Conservation (phyloP, 2,329 filamentous ascomycete genomes). For the Microdochium paspali region DNA sequence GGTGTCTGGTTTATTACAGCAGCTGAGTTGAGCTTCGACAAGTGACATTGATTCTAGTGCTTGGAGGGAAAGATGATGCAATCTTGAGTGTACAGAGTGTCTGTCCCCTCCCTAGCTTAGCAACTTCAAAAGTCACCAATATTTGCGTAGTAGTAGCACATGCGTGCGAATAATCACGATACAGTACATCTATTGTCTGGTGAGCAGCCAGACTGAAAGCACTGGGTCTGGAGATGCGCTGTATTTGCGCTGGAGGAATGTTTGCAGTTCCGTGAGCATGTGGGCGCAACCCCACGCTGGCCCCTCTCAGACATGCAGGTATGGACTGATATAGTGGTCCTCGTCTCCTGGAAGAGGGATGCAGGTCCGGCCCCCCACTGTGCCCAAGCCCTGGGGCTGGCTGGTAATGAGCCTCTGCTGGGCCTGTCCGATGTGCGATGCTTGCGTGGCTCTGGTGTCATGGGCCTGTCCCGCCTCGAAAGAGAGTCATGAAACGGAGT, state of each 20-base stretch:
- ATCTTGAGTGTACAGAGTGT: no score
- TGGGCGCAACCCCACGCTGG: neutral
- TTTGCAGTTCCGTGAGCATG: neutral
- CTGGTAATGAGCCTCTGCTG: neutral
- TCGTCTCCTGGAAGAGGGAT: neutral
- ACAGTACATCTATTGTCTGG: no score
- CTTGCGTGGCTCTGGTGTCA: neutral
- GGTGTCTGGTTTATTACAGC: no score
- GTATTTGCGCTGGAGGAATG: neutral
- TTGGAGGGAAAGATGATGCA: no score
- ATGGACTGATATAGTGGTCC: neutral
- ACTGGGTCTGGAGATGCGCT: neutral
- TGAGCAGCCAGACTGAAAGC: no score
- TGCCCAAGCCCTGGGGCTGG: neutral
- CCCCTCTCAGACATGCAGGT: neutral
- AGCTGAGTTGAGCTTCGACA: no score
- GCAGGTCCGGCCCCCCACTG: neutral
- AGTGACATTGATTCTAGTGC: no score
- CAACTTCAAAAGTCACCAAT: no score
- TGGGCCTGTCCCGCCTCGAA: no score
- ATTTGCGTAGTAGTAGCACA: no score
- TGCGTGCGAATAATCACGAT: no score
- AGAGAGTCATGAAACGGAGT: neutral
- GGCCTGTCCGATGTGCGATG: neutral
- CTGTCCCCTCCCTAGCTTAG: no score